Evolutionary conservation across 2,329 filamentous ascomycete species (phyloP), one percentile per base, ranked within the genome.

Genomic region (Eutypella sp.): DNA sequence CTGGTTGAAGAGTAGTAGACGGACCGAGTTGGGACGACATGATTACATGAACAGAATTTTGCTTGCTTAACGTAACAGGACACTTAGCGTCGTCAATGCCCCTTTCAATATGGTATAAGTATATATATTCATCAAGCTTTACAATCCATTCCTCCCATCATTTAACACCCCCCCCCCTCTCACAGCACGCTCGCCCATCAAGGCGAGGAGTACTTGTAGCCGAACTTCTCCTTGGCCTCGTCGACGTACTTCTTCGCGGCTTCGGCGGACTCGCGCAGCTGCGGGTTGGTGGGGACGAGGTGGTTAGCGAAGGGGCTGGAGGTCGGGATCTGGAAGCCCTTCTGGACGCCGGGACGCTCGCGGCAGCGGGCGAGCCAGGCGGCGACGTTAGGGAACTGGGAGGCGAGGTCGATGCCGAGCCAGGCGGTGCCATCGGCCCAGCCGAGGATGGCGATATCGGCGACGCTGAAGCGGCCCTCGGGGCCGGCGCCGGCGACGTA

Each of bases 391-490:
- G 83, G 83, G 66, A 89, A 89, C 50, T 81, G 73, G 2, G 74
- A 67, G 5, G 51, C 39, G 46, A 86, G 73, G 42, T 88, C 78
- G 23, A 89, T 56, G 18, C 84, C 84, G 0, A 76, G 71, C 72
- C 84, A 80, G 15, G 71, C 68, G 1, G 78, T 72, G 2, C 66
- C 63, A 40, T 81, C 74, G 41, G 83, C 72, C 87, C 87, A 91
- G 33, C 84, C 84, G 60, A 85, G 79, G 47, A 82, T 73, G 24
- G 84, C 76, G 45, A 92, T 89, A 66, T 92, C 87, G 1, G 82
- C 86, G 46, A 85, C 81, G 55, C 75, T 80, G 64, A 74, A 82
- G 57, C 76, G 79, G 53, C 81, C 76, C 22, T 59, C n/a, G 19
- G 36, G 58, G 11, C 66, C 73, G 1, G 72, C 61, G 3, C 84